Percentiles rank a stretch among this genome's conserved stretches.
These are phyloP conservation scores for Scleromitrula shiraiana DNA, from an alignment of 2,329 filamentous ascomycete species.

Conservation along the genomic window DNA sequence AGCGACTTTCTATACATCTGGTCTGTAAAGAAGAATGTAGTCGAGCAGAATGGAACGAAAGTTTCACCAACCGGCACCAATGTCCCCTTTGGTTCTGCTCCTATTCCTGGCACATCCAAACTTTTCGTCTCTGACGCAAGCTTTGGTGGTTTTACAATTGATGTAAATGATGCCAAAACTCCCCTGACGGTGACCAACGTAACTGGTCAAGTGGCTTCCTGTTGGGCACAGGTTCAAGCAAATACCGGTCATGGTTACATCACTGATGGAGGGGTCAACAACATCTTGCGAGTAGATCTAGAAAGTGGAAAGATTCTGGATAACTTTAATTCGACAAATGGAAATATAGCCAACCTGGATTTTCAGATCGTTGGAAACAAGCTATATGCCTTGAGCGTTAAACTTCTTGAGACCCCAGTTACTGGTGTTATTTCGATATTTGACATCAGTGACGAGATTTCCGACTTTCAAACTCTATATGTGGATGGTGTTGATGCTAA, in stretches of 20 bases:
- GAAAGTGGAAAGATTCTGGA: slow-evolving; percentile 40
- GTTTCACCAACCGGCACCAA: slow-evolving; percentile 47
- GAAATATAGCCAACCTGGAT: slow-evolving; percentile 49
- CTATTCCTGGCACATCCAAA: slow-evolving; percentile 36
- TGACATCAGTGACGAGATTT: slow-evolving; percentile 29
- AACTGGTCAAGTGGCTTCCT: slow-evolving; percentile 47
- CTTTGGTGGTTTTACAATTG: slow-evolving; percentile 46
- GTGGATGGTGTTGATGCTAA: background rate
- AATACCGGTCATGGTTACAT: slow-evolving; percentile 47
- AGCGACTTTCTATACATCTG: slow-evolving; percentile 46
- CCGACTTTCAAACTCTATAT: background rate
- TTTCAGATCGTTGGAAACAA: slow-evolving; percentile 43
- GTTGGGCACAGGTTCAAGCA: slow-evolving; percentile 46
- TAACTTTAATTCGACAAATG: slow-evolving; percentile 35
- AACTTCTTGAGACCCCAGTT: slow-evolving; percentile 14
- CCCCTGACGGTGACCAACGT: slow-evolving; percentile 30
- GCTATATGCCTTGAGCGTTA: slow-evolving; percentile 43
- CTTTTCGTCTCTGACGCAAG: slow-evolving; percentile 49
- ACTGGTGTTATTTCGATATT: slow-evolving; percentile 32
- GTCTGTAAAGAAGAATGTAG: slow-evolving; percentile 29
- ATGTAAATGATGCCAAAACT: slow-evolving; percentile 37
- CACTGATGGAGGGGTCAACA: slow-evolving; percentile 44
- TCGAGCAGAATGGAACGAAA: slow-evolving; percentile 26
- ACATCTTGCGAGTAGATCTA: slow-evolving; percentile 48
- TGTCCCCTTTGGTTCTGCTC: slow-evolving; percentile 46